Evolutionary conservation across 2,329 filamentous ascomycete species (phyloP), one percentile per base, ranked within the genome.

Genomic region (Botrytis squamosa): DNA sequence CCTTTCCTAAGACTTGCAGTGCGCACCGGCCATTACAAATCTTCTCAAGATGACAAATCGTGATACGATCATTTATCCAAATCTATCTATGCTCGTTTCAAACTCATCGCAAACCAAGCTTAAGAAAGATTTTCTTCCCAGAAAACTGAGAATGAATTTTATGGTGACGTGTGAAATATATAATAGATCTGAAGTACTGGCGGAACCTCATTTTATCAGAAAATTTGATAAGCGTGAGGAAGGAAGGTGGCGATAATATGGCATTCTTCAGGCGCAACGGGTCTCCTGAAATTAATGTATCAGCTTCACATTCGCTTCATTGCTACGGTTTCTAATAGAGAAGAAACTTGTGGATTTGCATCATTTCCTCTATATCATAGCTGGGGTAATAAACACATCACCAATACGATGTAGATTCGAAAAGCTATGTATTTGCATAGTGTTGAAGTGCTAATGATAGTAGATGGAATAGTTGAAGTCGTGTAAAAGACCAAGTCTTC

Each of bases 231-330:
- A n/a, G 6, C 5, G 42, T 59, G 29, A 64, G 46, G 71, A 68
- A n/a, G 40, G 33, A 72, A 72, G 29, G 44, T 75, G n/a, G 71
- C 46, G 29, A 57, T 29, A 38, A 49, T 81, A 49, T 80, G 80
- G 6, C 77, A 79, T 40, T 14, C 77, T 36, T 77, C 78, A 42
- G 88, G 89, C 6, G 88, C 86, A 0, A 85, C 90, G 0, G 88
- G 89, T 0, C 82, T 90, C 0, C 89, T 89, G 0, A 90, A 90
- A 75, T 88, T 89, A 0, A 90, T 91, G 59, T 88, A 85, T 74
- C 86, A 88, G 66, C 87, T 85, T 0, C 87, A 91, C 65, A 79
- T 80, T 16, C 83, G 85, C 14, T 85, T 84, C 7, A 80, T 90
- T 8, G 82, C 82, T 12, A 42, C 87, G 86, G 66, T 65, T 67